Base-by-base conservation (phyloP, 805 yeast genomes). In the Kluyveromyces lactis region DNA sequence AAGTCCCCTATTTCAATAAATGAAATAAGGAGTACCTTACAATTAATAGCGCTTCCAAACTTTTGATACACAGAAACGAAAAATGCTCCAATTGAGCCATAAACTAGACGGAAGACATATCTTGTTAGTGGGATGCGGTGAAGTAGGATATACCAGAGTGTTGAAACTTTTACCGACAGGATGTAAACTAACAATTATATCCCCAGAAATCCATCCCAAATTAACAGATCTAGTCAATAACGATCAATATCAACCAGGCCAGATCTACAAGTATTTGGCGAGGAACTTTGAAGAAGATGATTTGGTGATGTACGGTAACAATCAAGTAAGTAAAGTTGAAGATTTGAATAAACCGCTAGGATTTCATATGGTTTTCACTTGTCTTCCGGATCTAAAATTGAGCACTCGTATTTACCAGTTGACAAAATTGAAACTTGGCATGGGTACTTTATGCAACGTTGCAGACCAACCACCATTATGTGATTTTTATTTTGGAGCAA, bases 401-500 rank as follows among this genome's bases (percentile, higher is more conserved):
- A 53, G 62, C 10, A 48, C 50, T 35, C 36, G 40, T 17, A 49
- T 60, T 1, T 56, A 54, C 36, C 39, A 45, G 6, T 47, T 51
- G 19, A 46, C 50, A 4, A 52, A 51, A 19, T 13, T 33, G 10
- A 38, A 36, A 13, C 55, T 51, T 26, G 63, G 63, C 4, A 38
- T 44, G 6, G 52, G 51, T 18, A 60, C 57, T 31, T 33, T 54
- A 39, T 50, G 60, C n/a, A 61, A 61, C 36, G 62, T 61, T 8
- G 64, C 64, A 6, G 66, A 61, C 36, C 53, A 55, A 12, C 64
- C 64, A 8, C 51, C 53, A 2, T 36, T 58, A 13, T 61, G 66
- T 43, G 62, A 58, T 39, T 53, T 58, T 17, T 60, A 55, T 38
- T 61, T 61, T 41, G 66, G 66, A 6, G 59, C 64, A 17, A 56